Evolutionary conservation across 805 yeast species (phyloP).

Genomic region (Barnettozyma californica): DNA sequence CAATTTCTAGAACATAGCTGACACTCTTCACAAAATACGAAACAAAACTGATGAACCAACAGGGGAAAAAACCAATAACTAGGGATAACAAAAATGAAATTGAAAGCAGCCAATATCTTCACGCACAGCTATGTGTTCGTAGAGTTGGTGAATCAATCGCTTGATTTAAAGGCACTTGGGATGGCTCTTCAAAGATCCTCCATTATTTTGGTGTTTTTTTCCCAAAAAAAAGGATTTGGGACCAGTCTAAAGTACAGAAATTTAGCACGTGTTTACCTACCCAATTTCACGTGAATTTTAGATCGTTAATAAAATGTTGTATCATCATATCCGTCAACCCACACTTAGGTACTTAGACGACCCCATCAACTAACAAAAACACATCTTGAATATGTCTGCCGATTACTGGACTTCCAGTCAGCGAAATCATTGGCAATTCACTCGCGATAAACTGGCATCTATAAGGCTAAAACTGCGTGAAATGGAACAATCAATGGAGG

Average conservation of each 20-base stretch:
- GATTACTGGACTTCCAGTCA: constrained; percentile 88
- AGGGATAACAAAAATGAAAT: neutral
- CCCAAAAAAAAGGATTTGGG: neutral
- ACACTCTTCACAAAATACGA: neutral
- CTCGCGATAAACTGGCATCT: constrained; percentile 49
- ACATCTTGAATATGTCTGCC: constrained; percentile 50
- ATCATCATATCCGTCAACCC: neutral
- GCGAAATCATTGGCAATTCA: constrained; percentile 73
- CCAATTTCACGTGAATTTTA: neutral
- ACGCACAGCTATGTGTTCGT: neutral
- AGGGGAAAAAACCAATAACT: neutral
- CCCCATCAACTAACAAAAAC: neutral
- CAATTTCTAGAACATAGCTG: neutral
- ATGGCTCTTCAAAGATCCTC: neutral
- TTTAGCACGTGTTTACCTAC: neutral
- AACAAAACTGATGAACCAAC: neutral
- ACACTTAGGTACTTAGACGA: neutral
- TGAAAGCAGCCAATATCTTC: neutral
- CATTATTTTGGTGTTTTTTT: neutral
- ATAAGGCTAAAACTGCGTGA: constrained; percentile 38
- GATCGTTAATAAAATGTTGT: neutral
- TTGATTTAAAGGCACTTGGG: neutral
- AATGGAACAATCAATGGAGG: constrained; percentile 35
- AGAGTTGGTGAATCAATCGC: neutral
- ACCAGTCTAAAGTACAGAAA: neutral